Percentiles rank a stretch among this genome's conserved stretches.
Conservation (phyloP, 2,329 filamentous ascomycete genomes). For the Stachybotrys elegans region DNA sequence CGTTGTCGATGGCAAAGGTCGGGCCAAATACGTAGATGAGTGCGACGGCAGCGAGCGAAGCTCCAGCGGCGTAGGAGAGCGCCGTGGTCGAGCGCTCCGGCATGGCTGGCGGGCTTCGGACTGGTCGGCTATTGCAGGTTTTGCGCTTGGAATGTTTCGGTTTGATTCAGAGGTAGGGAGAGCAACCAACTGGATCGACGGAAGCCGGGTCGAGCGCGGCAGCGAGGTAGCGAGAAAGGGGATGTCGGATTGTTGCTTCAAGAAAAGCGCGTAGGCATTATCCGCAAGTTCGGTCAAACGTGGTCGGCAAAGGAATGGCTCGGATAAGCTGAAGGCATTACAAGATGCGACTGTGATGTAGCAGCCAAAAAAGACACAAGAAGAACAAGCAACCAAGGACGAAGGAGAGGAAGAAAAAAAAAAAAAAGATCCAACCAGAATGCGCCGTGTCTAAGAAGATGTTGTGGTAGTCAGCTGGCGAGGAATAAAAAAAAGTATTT, state of each 20-base stretch:
- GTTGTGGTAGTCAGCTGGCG: too few species aligned
- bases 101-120: constrained; percentile 23
- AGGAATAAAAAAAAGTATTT: too few species aligned
- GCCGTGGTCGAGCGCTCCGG: constrained; percentile 31
- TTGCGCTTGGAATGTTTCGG: neutral
- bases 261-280: neutral
- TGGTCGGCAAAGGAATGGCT: neutral
- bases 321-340: neutral
- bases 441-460: too few species aligned
- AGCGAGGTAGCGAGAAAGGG: neutral
- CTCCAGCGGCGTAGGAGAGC: constrained; percentile 90
- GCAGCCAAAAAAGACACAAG: neutral
- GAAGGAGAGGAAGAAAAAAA: neutral
- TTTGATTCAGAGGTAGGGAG: neutral
- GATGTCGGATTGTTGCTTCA: neutral
- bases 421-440: neutral
- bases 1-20: constrained; percentile 91
- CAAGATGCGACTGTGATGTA: neutral
- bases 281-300: neutral
- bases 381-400: neutral
- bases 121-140: constrained; percentile 8
- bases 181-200: too few species aligned
- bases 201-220: neutral
- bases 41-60: constrained; percentile 88
- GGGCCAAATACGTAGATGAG: constrained; percentile 96